Conservation (phyloP, 805 yeast genomes). For the Lipomyces sp. region DNA sequence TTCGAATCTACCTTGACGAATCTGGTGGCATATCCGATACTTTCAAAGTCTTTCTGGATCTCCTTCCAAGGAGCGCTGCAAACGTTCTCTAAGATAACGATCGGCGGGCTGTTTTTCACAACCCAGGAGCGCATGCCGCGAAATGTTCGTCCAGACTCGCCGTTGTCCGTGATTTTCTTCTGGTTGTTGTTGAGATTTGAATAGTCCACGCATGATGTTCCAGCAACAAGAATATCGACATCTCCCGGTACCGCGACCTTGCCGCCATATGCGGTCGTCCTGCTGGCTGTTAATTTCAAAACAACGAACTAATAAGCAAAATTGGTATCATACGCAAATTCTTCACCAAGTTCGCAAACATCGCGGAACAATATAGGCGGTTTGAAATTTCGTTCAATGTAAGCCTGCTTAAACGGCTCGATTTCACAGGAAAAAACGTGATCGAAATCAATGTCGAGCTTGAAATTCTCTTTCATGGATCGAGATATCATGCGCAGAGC, state of each 20-base stretch:
- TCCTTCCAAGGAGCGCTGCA: conserved; percentile 16
- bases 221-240: conserved; percentile 16
- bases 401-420: conserved; percentile 19
- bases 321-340: conserved; percentile 4
- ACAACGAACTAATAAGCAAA: neutral
- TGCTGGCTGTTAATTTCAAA: neutral
- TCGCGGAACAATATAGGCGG: conserved; percentile 16
- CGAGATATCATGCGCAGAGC: conserved; percentile 16
- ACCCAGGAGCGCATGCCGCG: conserved; percentile 17
- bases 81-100: conserved; percentile 16
- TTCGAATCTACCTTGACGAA: conserved; percentile 11
- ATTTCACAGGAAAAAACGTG: conserved; percentile 19
- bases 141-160: conserved; percentile 15
- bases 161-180: conserved; percentile 4
- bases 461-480: neutral
- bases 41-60: conserved; percentile 3
- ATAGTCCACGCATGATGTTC: conserved; percentile 19
- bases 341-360: conserved; percentile 15
- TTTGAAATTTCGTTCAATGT: conserved; percentile 14
- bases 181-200: conserved; percentile 12
- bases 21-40: conserved; percentile 6
- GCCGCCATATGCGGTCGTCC: conserved; percentile 13
- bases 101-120: conserved; percentile 1
- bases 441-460: conserved; percentile 7
- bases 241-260: conserved; percentile 10